phyloP scores from a whole-genome alignment of 768 basidiomycete genomes.

The Zangia roseola region DNA sequence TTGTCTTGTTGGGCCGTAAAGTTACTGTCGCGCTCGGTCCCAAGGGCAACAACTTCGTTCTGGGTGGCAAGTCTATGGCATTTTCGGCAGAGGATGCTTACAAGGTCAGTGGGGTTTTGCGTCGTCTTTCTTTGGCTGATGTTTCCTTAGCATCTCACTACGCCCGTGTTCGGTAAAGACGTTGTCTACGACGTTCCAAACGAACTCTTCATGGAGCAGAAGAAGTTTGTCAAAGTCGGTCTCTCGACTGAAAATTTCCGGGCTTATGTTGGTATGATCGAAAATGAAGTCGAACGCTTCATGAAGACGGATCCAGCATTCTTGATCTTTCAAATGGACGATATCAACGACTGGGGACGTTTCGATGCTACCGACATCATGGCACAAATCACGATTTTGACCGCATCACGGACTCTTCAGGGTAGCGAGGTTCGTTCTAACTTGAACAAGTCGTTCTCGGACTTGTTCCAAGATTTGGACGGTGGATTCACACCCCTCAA shows the following conservation, averaged over 20 bases:
- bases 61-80: constrained; percentile 89
- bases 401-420: constrained; percentile 91
- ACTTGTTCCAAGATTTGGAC: constrained; percentile 85
- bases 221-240: constrained; percentile 96
- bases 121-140: neutral
- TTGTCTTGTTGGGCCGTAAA: constrained; percentile 83
- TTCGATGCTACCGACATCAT: constrained; percentile 74
- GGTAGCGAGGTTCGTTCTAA: constrained; percentile 82
- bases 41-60: constrained; percentile 90
- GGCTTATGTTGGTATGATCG: constrained; percentile 78
- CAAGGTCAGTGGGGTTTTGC: constrained; percentile 51
- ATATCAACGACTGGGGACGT: constrained; percentile 73
- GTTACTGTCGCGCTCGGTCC: constrained; percentile 90
- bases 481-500: constrained; percentile 96
- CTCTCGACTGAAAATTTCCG: constrained; percentile 90
- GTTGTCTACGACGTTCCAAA: constrained; percentile 98
- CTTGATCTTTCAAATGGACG: constrained; percentile 56
- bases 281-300: constrained; percentile 72
- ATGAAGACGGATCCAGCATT: constrained; percentile 66
- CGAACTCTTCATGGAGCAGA: constrained; percentile 97
- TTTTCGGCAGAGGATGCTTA: constrained; percentile 98
- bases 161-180: constrained; percentile 94
- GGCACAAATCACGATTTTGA: constrained; percentile 91
- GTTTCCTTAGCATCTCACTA: constrained; percentile 72
- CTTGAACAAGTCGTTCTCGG: constrained; percentile 82